These are phyloP conservation scores for Venustampulla echinocandica DNA, from an alignment of 495 filamentous ascomycete species.

Conservation along the genomic window DNA sequence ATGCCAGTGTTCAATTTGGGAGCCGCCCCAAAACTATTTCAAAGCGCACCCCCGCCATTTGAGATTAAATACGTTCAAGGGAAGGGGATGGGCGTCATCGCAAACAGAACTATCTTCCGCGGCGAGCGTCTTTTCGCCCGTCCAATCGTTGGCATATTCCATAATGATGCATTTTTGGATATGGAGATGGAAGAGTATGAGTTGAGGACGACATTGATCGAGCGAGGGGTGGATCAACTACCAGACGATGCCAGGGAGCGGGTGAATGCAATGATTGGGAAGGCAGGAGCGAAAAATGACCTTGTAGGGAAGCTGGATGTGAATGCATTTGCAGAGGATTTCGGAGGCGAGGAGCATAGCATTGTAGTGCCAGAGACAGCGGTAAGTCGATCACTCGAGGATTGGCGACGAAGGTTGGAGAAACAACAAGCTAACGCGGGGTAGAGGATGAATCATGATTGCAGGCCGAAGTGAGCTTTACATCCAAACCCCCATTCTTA, in stretches of 20 bases:
- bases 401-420: no score
- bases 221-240: constrained; percentile 8
- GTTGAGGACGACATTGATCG: constrained; percentile 1
- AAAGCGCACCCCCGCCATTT: constrained; percentile 8
- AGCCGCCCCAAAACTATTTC: neutral
- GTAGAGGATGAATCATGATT: constrained; percentile 20
- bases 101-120: constrained; percentile 4
- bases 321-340: constrained; percentile 16
- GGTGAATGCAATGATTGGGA: constrained; percentile 11
- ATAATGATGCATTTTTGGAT: constrained; percentile 12
- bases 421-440: no score
- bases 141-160: constrained; percentile 4
- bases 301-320: constrained; percentile 13
- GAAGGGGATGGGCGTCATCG: constrained; percentile 12
- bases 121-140: constrained; percentile 12
- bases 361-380: constrained; percentile 18
- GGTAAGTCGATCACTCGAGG: no score
- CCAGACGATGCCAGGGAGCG: neutral
- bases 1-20: constrained; percentile 3
- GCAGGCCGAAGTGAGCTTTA: constrained; percentile 10
- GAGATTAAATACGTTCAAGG: constrained; percentile 4
- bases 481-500: neutral
- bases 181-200: neutral
- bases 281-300: constrained; percentile 8
- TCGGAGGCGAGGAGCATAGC: constrained; percentile 14